phyloP scores from a whole-genome alignment of 177 flowering plant species.

The Viscum album region DNA sequence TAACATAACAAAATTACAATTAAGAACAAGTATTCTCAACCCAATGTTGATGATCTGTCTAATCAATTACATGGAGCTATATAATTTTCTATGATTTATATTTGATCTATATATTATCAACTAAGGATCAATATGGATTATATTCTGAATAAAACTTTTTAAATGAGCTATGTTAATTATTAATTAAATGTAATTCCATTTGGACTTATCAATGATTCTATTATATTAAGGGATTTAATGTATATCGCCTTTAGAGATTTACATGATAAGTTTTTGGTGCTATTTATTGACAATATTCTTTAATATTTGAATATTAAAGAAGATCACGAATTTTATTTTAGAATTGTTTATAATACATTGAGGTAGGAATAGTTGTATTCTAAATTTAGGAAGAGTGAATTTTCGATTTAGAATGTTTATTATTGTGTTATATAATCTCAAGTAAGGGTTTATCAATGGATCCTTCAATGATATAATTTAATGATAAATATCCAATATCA shows the following conservation, averaged over 20 bases:
- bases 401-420: too few relatives aligned
- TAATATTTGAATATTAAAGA: constrained; percentile 5
- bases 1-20: not conserved
- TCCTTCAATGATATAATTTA: too few relatives aligned
- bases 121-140: not conserved
- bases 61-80: not conserved
- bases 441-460: too few relatives aligned
- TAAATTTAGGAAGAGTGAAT: too few relatives aligned
- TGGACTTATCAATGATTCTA: constrained; percentile 12
- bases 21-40: not conserved
- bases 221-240: constrained; percentile 9
- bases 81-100: not conserved
- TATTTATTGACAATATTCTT: constrained; percentile 4
- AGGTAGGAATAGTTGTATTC: constrained; percentile 7
- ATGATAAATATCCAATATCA: too few relatives aligned
- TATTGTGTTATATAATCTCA: too few relatives aligned
- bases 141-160: not conserved
- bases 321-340: constrained; percentile 14
- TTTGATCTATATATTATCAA: constrained; percentile 3
- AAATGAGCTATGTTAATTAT: constrained; percentile 1
- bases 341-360: constrained; percentile 1
- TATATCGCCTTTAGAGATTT: constrained; percentile 6
- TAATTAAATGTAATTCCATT: constrained; percentile 1
- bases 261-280: constrained; percentile 11
- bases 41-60: not conserved